These are phyloP conservation scores for Sporothrix variecibatus DNA, from an alignment of 2,329 filamentous ascomycete genomes.

Conservation along the genomic window DNA sequence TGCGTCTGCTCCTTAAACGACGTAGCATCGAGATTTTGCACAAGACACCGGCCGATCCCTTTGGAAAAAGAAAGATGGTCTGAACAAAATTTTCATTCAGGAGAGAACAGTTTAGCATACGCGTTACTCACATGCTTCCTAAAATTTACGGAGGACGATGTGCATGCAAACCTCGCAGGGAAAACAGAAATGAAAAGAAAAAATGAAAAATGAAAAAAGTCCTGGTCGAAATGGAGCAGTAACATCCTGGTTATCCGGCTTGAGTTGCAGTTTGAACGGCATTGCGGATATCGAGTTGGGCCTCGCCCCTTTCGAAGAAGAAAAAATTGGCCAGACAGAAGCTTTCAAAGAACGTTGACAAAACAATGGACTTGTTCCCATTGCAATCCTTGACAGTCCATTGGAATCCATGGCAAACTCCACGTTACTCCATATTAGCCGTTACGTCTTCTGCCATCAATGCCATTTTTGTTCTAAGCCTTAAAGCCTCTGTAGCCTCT, in stretches of 20 bases:
- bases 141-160: neutral
- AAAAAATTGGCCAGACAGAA: neutral
- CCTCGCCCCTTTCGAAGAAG: neutral
- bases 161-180: conserved; percentile 5
- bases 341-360: neutral
- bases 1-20: neutral
- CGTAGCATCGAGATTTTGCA: neutral
- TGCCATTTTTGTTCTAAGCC: neutral
- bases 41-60: neutral
- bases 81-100: neutral
- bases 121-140: neutral
- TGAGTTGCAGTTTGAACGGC: neutral
- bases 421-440: conserved; percentile 10
- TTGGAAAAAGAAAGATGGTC: neutral
- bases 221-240: neutral
- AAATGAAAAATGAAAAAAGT: neutral
- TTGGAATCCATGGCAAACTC: neutral
- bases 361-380: neutral
- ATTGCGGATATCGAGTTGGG: conserved; percentile 2
- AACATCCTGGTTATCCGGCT: neutral
- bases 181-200: neutral
- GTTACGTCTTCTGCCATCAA: neutral
- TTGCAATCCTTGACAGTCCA: neutral
- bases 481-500: neutral
- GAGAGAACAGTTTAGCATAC: neutral